These are phyloP conservation scores for Neoboletus magnificus DNA, from an alignment of 768 basidiomycete genomes.

Conservation along the genomic window DNA sequence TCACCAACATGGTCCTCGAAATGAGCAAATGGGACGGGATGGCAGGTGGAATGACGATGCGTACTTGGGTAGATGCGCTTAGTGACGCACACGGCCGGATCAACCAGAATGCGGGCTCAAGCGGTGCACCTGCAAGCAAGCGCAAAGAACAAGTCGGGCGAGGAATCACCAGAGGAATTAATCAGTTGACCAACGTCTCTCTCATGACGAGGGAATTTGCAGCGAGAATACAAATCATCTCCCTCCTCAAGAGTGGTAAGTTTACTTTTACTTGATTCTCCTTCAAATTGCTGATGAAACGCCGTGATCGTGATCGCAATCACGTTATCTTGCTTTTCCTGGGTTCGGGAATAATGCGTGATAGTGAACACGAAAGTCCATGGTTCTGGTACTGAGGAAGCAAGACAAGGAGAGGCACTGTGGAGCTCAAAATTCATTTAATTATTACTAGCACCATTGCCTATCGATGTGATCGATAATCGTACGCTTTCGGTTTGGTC, in stretches of 20 bases:
- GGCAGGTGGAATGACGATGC: conserved; percentile 54
- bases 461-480: neutral
- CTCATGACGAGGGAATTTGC: conserved; percentile 55
- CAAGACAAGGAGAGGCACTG: conserved; percentile 47
- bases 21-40: conserved; percentile 56
- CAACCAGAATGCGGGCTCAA: neutral
- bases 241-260: conserved; percentile 50
- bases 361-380: conserved; percentile 48
- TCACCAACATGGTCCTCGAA: conserved; percentile 53
- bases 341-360: neutral
- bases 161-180: conserved; percentile 51
- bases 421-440: conserved; percentile 53
- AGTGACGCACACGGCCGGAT: conserved; percentile 39
- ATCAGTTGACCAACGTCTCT: conserved; percentile 46
- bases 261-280: neutral
- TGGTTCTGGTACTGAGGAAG: conserved; percentile 47
- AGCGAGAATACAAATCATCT: conserved; percentile 52
- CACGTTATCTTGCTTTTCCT: neutral
- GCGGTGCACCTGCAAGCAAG: conserved; percentile 13
- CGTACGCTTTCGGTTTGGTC: neutral
- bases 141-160: conserved; percentile 44
- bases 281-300: neutral
- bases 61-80: conserved; percentile 52
- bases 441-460: neutral
- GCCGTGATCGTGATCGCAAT: neutral